Evolutionary conservation across 2,329 filamentous ascomycete species (phyloP), one percentile per base, ranked within the genome.

Genomic region (Paraphoma chrysanthemicola): DNA sequence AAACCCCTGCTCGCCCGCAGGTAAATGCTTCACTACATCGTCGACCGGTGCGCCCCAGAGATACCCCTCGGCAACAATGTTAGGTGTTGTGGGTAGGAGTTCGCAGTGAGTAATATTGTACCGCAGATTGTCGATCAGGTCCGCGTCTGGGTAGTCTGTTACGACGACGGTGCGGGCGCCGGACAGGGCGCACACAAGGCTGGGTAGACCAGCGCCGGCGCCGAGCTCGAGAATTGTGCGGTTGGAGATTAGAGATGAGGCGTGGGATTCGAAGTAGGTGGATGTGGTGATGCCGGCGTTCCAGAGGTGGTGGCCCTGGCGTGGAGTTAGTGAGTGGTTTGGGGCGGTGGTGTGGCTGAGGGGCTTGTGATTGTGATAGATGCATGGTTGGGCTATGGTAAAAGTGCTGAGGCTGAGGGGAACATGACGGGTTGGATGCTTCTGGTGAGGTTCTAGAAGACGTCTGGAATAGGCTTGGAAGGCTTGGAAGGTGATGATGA

Each of bases 171-270:
- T 61, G 6, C 62, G 62, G 18, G 93, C 93, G 12, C 90, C 91
- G 39, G 90, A 83, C 33, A 90, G 81, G 0, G 90, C 90, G 65
- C 89, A 89, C 33, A 95, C 87, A 10, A 97, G 85, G 71, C 89
- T 90, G 0, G 93, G 92, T 38, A 97, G 83, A 0, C 93, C 94
- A 0, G 92, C 92, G 12, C 92, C 94, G 3, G 94, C 93, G 46
- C 94, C 94, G 23, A 97, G 86, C 78, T 97, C 94, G 8, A 97
- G 86, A 2, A 97, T 85, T n/a, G 88, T 87, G 72, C 86, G 88
- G 62, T 78, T 83, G 12, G 78, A 70, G n/a, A 96, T 83, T 4
- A 91, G 82, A 1, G 77, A 62, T 8, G 76, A 69, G n/a, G 87
- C 83, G 62, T 87, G 82, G 42, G 85, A 79, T 77, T 97, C 92